These are phyloP conservation scores for Luzula sylvatica DNA, from an alignment of 176 grass and related monocot genomes.

Conservation along the genomic window DNA sequence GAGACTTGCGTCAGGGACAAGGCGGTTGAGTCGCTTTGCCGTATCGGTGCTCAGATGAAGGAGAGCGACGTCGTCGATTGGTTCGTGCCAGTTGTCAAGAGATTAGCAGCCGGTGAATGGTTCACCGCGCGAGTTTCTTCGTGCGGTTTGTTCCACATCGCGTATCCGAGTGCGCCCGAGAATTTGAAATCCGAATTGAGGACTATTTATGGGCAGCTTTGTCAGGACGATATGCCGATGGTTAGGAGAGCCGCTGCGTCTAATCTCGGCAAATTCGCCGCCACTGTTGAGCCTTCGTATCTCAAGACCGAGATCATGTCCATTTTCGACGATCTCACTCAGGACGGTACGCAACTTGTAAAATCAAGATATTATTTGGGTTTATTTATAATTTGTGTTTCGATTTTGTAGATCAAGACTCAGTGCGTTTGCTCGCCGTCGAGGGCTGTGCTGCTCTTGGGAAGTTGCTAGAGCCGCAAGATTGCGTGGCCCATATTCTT, in stretches of 20 bases:
- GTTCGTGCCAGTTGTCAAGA: conserved; percentile 67
- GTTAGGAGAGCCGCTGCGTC: conserved; percentile 86
- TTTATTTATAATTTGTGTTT: background rate
- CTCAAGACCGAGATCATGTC: conserved; percentile 78
- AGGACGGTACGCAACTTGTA: conserved; percentile 43
- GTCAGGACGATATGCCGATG: conserved; percentile 99
- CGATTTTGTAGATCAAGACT: conserved; percentile 91
- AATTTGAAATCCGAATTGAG: conserved; percentile 70
- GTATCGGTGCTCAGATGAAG: conserved; percentile 88
- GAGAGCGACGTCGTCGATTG: conserved; percentile 76
- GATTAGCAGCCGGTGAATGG: conserved; percentile 76
- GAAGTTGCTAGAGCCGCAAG: conserved; percentile 84
- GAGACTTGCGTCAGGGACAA: conserved; percentile 95
- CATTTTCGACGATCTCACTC: conserved; percentile 90
- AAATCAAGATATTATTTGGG: background rate
- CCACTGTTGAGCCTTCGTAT: conserved; percentile 63
- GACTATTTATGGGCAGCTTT: conserved; percentile 63
- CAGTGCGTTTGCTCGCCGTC: conserved; percentile 79
- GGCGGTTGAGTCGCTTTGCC: conserved; percentile 79
- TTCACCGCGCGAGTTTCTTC: conserved; percentile 85
- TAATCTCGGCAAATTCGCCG: conserved; percentile 87
- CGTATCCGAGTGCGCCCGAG: conserved; percentile 64
- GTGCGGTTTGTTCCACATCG: conserved; percentile 80
- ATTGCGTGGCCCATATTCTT: conserved; percentile 85
- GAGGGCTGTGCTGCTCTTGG: conserved; percentile 95